Conservation (phyloP, 2,329 filamentous ascomycete species). For the Penicillium sp. region DNA sequence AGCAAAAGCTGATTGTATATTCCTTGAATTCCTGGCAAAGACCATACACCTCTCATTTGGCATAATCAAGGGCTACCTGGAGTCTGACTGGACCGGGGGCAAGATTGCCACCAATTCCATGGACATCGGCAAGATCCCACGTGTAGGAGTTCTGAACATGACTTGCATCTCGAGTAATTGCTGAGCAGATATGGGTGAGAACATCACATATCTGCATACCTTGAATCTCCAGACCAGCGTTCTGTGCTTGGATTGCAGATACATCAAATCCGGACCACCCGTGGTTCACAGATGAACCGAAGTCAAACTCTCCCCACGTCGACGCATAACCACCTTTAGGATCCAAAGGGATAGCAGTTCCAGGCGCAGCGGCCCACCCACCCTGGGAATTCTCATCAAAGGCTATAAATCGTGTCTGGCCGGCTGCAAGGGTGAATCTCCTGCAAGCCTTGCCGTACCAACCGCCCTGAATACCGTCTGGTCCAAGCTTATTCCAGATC, state of each 20-base stretch:
- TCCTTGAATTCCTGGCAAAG: too few species aligned
- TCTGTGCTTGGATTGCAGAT: constrained; percentile 33
- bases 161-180: constrained; percentile 24
- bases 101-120: constrained; percentile 38
- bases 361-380: constrained; percentile 30
- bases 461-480: neutral
- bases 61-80: constrained; percentile 27
- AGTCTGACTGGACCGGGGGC: constrained; percentile 22
- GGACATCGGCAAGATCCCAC: constrained; percentile 24
- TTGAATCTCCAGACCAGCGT: constrained; percentile 28
- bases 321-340: constrained; percentile 27
- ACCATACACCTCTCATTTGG: neutral
- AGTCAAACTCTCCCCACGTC: constrained; percentile 38
- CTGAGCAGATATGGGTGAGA: constrained; percentile 29
- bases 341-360: constrained; percentile 25
- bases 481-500: too few species aligned
- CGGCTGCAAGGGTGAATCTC: neutral
- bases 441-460: neutral
- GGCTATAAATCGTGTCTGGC: constrained; percentile 12
- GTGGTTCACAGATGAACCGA: constrained; percentile 26
- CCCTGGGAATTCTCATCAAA: constrained; percentile 37
- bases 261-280: constrained; percentile 35
- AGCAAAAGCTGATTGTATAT: too few species aligned
- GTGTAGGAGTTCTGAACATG: constrained; percentile 35
- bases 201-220: constrained; percentile 38